A percentile compares a stretch with the other conserved stretches of the same genome.
Evolutionary conservation across 1,284 basidiomycete species (phyloP).

Genomic region (Ceratobasidium sp.): DNA sequence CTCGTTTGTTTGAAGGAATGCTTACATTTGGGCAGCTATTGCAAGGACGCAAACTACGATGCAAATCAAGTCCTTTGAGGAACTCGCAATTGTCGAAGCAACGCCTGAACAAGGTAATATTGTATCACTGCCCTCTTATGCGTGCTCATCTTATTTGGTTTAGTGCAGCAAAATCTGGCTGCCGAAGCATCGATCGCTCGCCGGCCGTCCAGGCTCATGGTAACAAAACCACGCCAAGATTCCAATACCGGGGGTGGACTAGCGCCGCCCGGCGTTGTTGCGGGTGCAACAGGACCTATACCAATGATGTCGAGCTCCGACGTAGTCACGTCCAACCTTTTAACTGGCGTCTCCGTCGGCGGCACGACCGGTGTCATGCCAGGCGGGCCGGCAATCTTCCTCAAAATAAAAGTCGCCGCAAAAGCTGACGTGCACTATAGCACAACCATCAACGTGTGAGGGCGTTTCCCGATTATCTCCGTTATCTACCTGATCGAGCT

Average conservation of each 20-base stretch:
- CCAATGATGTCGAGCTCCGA: conserved; percentile 57
- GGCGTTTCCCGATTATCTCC: conserved; percentile 48
- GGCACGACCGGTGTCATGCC: conserved; percentile 64
- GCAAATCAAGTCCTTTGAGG: conserved; percentile 88
- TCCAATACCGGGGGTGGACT: conserved; percentile 54
- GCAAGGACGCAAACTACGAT: conserved; percentile 88
- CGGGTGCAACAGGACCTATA: conserved; percentile 56
- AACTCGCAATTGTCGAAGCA: conserved; percentile 86
- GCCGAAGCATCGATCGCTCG: conserved; percentile 83
- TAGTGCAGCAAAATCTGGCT: conserved; percentile 87
- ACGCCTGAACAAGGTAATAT: conserved; percentile 84
- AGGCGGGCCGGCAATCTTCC: conserved; percentile 79
- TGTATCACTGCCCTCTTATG: conserved; percentile 54
- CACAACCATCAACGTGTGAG: conserved; percentile 90
- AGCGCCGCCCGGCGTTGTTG: conserved; percentile 55
- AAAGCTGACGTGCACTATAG: conserved; percentile 85
- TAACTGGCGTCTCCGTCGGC: conserved; percentile 70
- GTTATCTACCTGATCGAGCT: conserved; percentile 27
- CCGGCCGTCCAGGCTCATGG: conserved; percentile 77
- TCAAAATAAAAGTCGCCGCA: conserved; percentile 83
- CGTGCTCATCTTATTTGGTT: conserved; percentile 12
- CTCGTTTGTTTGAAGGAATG: background rate
- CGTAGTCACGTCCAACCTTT: conserved; percentile 62
- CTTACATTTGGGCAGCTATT: conserved; percentile 71
- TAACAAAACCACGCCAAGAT: conserved; percentile 64